phyloP scores from a whole-genome alignment of 176 grass and related monocot species.

The Triticum dicoccoides region DNA sequence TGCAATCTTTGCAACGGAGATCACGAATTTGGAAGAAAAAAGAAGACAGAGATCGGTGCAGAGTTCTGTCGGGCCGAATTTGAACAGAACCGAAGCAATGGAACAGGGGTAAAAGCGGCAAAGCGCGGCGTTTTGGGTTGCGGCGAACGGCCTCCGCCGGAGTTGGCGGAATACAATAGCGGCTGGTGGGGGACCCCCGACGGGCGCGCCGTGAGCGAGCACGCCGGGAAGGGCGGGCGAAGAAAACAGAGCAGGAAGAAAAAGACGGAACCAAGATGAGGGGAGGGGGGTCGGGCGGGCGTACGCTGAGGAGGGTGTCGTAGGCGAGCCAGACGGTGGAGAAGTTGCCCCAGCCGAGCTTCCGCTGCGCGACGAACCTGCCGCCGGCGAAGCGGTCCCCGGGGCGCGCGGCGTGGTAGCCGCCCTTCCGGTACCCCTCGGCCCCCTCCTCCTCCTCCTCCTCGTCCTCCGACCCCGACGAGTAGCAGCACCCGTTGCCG shows the following conservation, averaged over 20 bases:
- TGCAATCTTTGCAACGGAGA: neutral
- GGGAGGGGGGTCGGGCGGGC: neutral
- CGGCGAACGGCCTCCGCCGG: neutral
- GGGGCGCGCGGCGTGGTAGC: slow-evolving; percentile 77
- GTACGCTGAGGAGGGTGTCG: slow-evolving; percentile 69
- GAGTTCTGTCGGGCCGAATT: neutral
- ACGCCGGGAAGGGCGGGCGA: neutral
- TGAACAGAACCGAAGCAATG: neutral
- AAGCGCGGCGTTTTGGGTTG: neutral
- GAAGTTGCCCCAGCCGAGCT: slow-evolving; percentile 96
- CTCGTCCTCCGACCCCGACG: slow-evolving; percentile 46
- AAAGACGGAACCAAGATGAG: neutral
- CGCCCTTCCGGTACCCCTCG: slow-evolving; percentile 84
- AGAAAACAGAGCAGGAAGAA: neutral
- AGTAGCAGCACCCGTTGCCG: slow-evolving; percentile 14
- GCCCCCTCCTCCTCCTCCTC: slow-evolving; percentile 80
- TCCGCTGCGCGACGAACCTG: slow-evolving; percentile 80
- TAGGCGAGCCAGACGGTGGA: slow-evolving; percentile 99
- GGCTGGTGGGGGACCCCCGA: neutral
- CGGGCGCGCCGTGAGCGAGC: slow-evolving; percentile 6
- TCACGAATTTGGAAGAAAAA: neutral
- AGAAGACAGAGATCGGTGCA: neutral
- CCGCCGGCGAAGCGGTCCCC: slow-evolving; percentile 83
- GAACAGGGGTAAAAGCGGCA: slow-evolving; percentile 27
- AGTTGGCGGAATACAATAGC: neutral